These are phyloP conservation scores for Castanea sativa DNA, from an alignment of 306 rosid species.

Conservation along the genomic window DNA sequence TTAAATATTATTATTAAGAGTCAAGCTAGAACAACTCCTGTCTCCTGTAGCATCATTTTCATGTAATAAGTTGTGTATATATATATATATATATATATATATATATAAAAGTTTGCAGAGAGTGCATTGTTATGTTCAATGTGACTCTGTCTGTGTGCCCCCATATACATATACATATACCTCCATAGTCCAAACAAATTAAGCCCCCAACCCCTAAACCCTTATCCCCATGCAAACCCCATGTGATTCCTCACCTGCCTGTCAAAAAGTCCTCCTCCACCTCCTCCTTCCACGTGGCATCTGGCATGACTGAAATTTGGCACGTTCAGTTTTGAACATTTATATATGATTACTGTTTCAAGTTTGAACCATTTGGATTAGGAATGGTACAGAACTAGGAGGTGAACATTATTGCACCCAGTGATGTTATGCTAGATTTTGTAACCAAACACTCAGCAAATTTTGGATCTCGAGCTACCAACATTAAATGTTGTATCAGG, in stretches of 20 bases:
- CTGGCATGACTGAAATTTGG: slow-evolving; percentile 19
- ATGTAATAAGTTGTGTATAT: background rate
- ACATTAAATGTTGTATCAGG: slow-evolving; percentile 32
- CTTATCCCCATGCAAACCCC: slow-evolving; percentile 27
- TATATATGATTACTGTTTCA: no score
- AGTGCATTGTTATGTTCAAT: slow-evolving; percentile 1
- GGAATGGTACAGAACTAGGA: background rate
- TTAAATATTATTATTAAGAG: background rate
- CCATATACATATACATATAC: background rate
- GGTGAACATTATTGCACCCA: background rate
- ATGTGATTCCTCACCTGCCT: slow-evolving; percentile 8
- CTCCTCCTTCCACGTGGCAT: slow-evolving; percentile 6
- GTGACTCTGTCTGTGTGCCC: background rate
- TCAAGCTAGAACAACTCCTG: background rate
- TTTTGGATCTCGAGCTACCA: slow-evolving; percentile 38
- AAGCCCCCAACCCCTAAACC: slow-evolving; percentile 5
- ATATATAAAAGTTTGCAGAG: background rate
- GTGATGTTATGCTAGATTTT: background rate
- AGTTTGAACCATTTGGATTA: background rate
- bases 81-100: no score
- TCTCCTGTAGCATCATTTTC: background rate
- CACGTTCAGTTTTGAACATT: background rate
- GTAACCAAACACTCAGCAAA: slow-evolving; percentile 19
- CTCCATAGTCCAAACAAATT: slow-evolving; percentile 21
- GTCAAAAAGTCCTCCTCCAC: slow-evolving; percentile 11